Evolutionary conservation across 106 monocot genomes (phyloP).

Genomic region (Dactylorhiza incarnata): DNA sequence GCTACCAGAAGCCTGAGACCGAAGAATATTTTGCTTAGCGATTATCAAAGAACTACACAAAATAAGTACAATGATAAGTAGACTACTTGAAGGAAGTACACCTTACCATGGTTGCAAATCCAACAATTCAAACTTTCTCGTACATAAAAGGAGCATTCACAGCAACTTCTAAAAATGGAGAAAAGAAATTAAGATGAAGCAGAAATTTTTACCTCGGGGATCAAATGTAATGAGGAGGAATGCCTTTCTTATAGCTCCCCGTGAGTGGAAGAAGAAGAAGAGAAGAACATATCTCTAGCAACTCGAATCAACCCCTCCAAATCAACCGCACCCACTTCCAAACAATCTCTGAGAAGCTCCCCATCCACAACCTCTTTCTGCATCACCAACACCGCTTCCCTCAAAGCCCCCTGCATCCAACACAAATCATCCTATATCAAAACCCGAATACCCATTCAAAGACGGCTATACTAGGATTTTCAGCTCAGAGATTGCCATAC

Average conservation of each 20-base stretch:
- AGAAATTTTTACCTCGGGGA: background rate
- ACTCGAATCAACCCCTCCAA: constrained; percentile 53
- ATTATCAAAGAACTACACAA: background rate
- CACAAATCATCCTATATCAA: background rate
- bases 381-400: constrained; percentile 58
- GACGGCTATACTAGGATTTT: background rate
- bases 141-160: background rate
- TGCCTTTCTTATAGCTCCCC: constrained; percentile 18
- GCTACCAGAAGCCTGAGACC: too few relatives aligned
- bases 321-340: constrained; percentile 63
- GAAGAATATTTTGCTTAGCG: too few relatives aligned
- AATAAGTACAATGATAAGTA: background rate
- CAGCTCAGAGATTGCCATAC: constrained; percentile 19
- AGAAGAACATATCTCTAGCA: constrained; percentile 39
- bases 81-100: background rate
- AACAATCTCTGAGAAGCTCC: constrained; percentile 63
- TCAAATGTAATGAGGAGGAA: background rate
- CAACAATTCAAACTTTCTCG: background rate
- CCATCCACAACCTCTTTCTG: constrained; percentile 70
- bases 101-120: background rate
- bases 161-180: background rate
- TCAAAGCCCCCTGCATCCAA: constrained; percentile 52
- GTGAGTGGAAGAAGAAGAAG: constrained; percentile 5
- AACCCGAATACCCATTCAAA: background rate
- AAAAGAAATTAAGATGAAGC: background rate